These are phyloP conservation scores for Geotrichum histeridarum DNA, from an alignment of 1,139 yeast species.

Conservation along the genomic window DNA sequence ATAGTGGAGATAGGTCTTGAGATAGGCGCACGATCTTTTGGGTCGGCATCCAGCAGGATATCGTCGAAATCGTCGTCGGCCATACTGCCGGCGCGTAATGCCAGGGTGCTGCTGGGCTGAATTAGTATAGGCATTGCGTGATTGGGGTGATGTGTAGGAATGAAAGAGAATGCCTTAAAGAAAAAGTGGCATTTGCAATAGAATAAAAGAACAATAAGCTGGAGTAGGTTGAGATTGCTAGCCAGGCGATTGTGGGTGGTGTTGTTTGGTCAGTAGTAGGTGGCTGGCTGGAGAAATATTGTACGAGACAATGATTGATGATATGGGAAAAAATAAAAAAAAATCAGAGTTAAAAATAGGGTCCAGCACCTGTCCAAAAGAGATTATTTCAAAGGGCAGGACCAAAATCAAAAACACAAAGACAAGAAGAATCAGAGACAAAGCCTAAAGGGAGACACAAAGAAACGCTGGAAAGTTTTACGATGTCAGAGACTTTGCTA, in stretches of 20 bases:
- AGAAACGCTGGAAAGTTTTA: too few relatives aligned
- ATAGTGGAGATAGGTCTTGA: conserved; percentile 18
- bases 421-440: neutral
- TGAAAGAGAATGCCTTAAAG: neutral
- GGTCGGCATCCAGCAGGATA: conserved; percentile 23
- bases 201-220: neutral
- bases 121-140: neutral
- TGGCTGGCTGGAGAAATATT: neutral
- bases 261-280: neutral
- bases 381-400: neutral
- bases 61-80: conserved; percentile 30
- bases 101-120: neutral
- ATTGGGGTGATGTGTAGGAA: neutral
- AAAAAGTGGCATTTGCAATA: neutral
- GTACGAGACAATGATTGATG: neutral
- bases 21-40: neutral
- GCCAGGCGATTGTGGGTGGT: too few relatives aligned
- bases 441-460: too few relatives aligned
- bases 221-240: neutral
- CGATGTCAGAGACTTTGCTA: too few relatives aligned
- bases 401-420: neutral
- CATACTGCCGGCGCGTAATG: neutral
- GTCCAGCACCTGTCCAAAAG: neutral
- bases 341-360: too few relatives aligned
- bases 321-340: neutral